phyloP scores from a whole-genome alignment of 495 filamentous ascomycete species.

The Trichoderma orchidacearum region DNA sequence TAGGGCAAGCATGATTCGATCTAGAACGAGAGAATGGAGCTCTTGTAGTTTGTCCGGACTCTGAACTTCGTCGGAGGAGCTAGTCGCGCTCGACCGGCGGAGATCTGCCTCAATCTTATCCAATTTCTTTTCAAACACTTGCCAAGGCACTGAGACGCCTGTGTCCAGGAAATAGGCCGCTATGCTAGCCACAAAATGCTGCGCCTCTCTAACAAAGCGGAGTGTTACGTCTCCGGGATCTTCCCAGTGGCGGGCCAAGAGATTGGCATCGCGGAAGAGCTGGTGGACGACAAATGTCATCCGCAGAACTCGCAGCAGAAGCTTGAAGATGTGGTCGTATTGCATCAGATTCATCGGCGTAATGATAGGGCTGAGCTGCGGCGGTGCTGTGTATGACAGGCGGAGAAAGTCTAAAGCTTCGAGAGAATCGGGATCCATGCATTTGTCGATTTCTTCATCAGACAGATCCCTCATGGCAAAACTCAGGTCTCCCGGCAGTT shows the following conservation, averaged over 20 bases:
- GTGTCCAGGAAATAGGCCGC: constrained; percentile 64
- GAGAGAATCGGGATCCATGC: constrained; percentile 64
- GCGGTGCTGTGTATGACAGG: constrained; percentile 69
- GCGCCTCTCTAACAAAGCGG: constrained; percentile 59
- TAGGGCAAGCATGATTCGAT: constrained; percentile 61
- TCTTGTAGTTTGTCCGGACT: constrained; percentile 51
- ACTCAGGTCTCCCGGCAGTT: constrained; percentile 68
- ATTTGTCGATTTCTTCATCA: constrained; percentile 58
- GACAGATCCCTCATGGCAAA: constrained; percentile 79
- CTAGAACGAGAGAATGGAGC: constrained; percentile 65
- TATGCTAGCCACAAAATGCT: constrained; percentile 59
- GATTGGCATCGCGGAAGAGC: constrained; percentile 42
- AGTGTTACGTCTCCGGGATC: constrained; percentile 27
- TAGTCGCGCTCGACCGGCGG: constrained; percentile 14
- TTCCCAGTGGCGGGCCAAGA: not conserved
- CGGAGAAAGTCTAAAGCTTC: constrained; percentile 85
- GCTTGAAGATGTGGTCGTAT: constrained; percentile 73
- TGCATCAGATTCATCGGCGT: constrained; percentile 51
- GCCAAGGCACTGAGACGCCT: constrained; percentile 60
- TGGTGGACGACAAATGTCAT: constrained; percentile 68
- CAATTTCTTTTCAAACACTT: constrained; percentile 49
- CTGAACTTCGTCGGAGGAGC: constrained; percentile 30
- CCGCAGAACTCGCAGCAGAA: constrained; percentile 61
- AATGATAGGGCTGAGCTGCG: constrained; percentile 58
- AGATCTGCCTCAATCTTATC: constrained; percentile 43